Base-by-base conservation (phyloP, 2,329 filamentous ascomycete species). In the Gyromitra esculenta region DNA sequence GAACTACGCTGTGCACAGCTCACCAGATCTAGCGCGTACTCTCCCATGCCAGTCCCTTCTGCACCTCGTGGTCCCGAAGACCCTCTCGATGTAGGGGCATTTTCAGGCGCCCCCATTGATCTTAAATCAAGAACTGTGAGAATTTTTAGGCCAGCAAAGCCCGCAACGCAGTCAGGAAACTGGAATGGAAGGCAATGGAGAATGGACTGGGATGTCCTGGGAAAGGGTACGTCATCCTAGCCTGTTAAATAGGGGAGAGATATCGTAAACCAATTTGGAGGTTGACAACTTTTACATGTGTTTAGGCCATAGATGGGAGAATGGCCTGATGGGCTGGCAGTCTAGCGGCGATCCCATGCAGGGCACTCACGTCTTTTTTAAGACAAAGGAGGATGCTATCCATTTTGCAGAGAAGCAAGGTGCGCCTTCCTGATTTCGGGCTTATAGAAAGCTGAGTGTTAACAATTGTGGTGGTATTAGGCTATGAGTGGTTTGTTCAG, bases 401-500 rank as follows among this genome's bases (percentile, higher is more conserved):
- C 86, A 88, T 75, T 99, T 99, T 83, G 96, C 96, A 31, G 92
- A 98, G 86, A 99, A 98, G 88, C 96, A 99, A 85, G 96, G 80
- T 80, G 62, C 43, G 41, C 43, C 25, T 13, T 50, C 39, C 50
- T n/a, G 1, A 75, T 43, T 37, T n/a, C n/a, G 9, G 54, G 45
- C n/a, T n/a, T 18, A 11, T 11, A 52, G 21, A 11, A 2, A 56
- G 15, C 15, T 56, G 3, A 45, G 41, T 50, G 21, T 13, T 69
- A 18, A 48, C n/a, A 60, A 4, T 48, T 48, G 21, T 50, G 48
- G 39, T 13, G 60, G 4, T 67, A 11, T 50, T 50, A 81, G 80
- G 96, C 45, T 99, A 99, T 83, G 95, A 99, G 84, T 99, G 97
- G 85, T 98, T 96, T 84, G 94, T 99, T 31, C 96, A 98, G 87